Evolutionary conservation across 768 basidiomycete species (phyloP).

Genomic region (Trametes coccinea): DNA sequence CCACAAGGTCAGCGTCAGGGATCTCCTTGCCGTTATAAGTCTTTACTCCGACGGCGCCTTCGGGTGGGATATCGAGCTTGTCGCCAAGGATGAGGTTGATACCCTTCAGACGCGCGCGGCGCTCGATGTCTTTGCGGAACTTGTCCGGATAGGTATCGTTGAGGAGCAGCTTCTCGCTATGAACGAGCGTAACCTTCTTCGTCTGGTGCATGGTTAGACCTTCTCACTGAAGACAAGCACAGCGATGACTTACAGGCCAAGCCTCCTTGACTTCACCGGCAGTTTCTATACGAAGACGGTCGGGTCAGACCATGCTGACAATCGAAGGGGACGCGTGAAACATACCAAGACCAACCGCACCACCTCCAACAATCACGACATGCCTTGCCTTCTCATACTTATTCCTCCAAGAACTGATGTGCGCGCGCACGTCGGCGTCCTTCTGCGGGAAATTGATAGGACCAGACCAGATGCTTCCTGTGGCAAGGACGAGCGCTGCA

Average conservation of each 20-base stretch:
- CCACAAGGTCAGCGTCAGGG: conserved; percentile 55
- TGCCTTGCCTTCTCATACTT: conserved; percentile 34
- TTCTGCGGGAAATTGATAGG: conserved; percentile 46
- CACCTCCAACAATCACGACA: conserved; percentile 40
- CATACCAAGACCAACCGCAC: conserved; percentile 44
- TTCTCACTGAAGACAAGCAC: background rate
- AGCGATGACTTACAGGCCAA: conserved; percentile 36
- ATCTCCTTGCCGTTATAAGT: conserved; percentile 54
- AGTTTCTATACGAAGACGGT: conserved; percentile 34
- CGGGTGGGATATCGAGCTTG: conserved; percentile 46
- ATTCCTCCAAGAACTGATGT: conserved; percentile 33
- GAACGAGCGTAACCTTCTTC: conserved; percentile 63
- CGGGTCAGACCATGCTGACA: background rate
- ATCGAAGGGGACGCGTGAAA: background rate
- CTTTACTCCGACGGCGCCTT: conserved; percentile 39
- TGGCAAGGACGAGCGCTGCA: conserved; percentile 56
- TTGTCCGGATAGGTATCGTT: conserved; percentile 55
- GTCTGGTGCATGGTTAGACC: conserved; percentile 17
- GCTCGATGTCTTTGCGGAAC: conserved; percentile 50
- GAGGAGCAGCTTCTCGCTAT: conserved; percentile 52
- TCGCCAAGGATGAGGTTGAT: conserved; percentile 56
- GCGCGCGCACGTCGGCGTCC: conserved; percentile 25
- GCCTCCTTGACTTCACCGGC: conserved; percentile 47
- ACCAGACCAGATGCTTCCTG: conserved; percentile 57
- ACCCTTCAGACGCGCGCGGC: conserved; percentile 43